A percentile compares a stretch with the other conserved stretches of the same genome.
Evolutionary conservation across 108 stramenopile genomes (phyloP).

Genomic region (Skeletonema marinoi): DNA sequence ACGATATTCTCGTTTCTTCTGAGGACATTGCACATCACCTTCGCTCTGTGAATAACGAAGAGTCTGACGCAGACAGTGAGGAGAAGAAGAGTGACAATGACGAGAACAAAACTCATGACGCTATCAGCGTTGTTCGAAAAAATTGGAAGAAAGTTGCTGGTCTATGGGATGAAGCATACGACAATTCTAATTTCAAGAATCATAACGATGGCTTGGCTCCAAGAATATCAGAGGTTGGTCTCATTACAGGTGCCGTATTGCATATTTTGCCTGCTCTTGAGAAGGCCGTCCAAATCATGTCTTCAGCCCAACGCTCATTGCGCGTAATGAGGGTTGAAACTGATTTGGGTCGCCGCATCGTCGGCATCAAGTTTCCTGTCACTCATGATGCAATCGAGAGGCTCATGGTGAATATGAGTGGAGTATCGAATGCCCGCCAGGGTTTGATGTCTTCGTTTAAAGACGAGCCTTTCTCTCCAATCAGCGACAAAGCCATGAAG

Average conservation of each 20-base stretch:
- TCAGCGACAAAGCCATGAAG: slow-evolving; percentile 40
- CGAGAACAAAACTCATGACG: neutral
- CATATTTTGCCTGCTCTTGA: slow-evolving; percentile 62
- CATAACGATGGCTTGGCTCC: slow-evolving; percentile 54
- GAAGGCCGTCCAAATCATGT: slow-evolving; percentile 43
- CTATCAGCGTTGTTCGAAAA: slow-evolving; percentile 11
- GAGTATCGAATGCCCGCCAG: slow-evolving; percentile 17
- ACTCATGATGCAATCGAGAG: slow-evolving; percentile 30
- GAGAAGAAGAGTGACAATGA: slow-evolving; percentile 28
- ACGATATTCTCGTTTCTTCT: slow-evolving; percentile 34
- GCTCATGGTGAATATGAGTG: slow-evolving; percentile 36
- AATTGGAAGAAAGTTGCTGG: slow-evolving; percentile 23
- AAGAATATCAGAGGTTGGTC: slow-evolving; percentile 48
- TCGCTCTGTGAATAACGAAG: neutral
- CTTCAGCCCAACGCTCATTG: slow-evolving; percentile 40
- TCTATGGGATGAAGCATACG: slow-evolving; percentile 54
- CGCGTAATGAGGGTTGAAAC: slow-evolving; percentile 54
- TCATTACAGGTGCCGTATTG: slow-evolving; percentile 62
- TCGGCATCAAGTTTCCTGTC: slow-evolving; percentile 63
- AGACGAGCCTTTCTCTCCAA: slow-evolving; percentile 40
- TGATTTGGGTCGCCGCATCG: slow-evolving; percentile 31
- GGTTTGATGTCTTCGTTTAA: slow-evolving; percentile 17
- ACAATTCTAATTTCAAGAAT: slow-evolving; percentile 28
- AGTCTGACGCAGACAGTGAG: neutral
- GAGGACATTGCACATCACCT: slow-evolving; percentile 7